Evolutionary conservation across 2,329 filamentous ascomycete species (phyloP), one percentile per base, ranked within the genome.

Genomic region (Alternaria sp.): DNA sequence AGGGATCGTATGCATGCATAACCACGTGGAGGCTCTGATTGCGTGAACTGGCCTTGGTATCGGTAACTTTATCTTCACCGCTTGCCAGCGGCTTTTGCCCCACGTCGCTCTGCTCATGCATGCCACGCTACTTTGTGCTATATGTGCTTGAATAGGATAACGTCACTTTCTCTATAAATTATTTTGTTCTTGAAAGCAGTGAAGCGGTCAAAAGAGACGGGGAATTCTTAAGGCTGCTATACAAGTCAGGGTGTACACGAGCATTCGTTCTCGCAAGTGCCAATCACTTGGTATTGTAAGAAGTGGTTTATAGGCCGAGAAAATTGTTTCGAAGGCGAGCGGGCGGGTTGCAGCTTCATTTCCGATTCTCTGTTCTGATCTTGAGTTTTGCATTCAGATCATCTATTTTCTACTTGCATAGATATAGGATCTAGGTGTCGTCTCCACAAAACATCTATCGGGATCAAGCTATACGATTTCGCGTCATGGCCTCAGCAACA

Each of bases 61-160:
- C 60, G 67, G 67, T 70, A 71, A 64, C 63, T 63, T 65, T 69
- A 70, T 70, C 68, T 60, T 65, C 63, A 67, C 64, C 64, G 58
- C 54, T 56, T 36, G 36, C 26, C 29, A 31, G 28, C 48, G 31
- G 31, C 28, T 41, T 29, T 17, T 51, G 36, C 49, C 49, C 49
- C 49, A 31, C 37, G 39, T 42, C 44, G 21, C 14, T 23, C 13
- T n/a, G 24, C 37, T 24, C 21, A 26, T 51, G 37, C 28, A 51
- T 40, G 37, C 37, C 37, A 51, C 37, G 37, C 21, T 33, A 28
- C 49, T 8, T 48, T 17, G 31, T 13, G 29, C 21, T 48, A 24
- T 48, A 48, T 11, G 29, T 24, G 29, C 29, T 11, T 2, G 44
- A 9, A 21, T 11, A n/a, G 9, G 6, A 34, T 13, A 46, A 34